Percentiles rank a stretch among this genome's conserved stretches.
phyloP scores from a whole-genome alignment of 495 filamentous ascomycete species.

The Delitschia confertaspora region DNA sequence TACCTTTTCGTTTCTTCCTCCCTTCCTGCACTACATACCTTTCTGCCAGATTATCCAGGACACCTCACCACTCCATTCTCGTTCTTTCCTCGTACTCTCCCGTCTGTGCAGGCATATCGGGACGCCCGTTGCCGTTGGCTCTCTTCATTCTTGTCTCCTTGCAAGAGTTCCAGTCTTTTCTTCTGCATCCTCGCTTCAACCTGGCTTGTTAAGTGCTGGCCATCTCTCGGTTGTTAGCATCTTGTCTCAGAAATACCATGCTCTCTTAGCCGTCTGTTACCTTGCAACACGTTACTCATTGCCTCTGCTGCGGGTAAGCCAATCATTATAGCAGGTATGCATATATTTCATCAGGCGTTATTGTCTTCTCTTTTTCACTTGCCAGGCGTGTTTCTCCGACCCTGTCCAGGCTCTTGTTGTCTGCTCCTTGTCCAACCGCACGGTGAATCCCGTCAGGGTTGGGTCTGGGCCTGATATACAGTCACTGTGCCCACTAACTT shows the following conservation, averaged over 20 bases:
- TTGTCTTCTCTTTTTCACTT: conserved; percentile 11
- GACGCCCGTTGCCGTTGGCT: conserved; percentile 2
- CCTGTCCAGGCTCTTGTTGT: conserved; percentile 12
- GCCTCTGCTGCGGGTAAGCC: conserved; percentile 12
- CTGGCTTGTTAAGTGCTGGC: not conserved
- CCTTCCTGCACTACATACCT: conserved; percentile 15
- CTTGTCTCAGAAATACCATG: not conserved
- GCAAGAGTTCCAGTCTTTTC: not conserved
- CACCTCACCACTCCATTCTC: conserved; percentile 3
- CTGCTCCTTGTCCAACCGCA: conserved; percentile 6
- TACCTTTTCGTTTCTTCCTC: conserved; percentile 13
- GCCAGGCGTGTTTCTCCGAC: conserved; percentile 12
- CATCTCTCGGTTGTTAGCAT: not conserved
- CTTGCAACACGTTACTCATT: conserved; percentile 17
- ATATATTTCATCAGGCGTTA: conserved; percentile 22
- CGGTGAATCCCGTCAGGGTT: conserved; percentile 2
- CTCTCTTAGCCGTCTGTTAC: conserved; percentile 11
- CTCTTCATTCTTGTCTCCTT: conserved; percentile 4
- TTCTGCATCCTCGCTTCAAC: not conserved
- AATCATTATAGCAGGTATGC: conserved; percentile 23
- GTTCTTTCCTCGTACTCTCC: not conserved
- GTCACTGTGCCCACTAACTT: conserved; percentile 18
- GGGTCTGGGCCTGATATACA: conserved; percentile 13
- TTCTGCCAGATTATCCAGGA: conserved; percentile 7
- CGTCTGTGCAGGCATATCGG: conserved; percentile 8